Conservation (phyloP, 352 stramenopile species). For the Pythium aquatile region DNA sequence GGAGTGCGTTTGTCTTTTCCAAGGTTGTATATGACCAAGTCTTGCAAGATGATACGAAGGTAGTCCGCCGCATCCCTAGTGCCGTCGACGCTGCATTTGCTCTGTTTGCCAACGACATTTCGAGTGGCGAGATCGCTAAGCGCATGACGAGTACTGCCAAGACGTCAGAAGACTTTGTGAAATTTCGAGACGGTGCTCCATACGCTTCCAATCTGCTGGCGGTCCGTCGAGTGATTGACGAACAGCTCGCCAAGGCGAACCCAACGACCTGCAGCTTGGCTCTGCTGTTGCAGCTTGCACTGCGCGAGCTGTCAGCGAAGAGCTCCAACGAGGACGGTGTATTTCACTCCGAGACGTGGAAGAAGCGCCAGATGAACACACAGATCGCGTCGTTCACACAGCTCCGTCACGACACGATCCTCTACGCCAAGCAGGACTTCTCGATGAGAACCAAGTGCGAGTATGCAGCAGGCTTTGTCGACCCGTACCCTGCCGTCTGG, state of each 20-base stretch:
- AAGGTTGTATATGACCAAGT: conserved; percentile 31
- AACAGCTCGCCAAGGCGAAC: conserved; percentile 4
- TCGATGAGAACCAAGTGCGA: conserved; percentile 22
- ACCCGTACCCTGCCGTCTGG: conserved; percentile 31
- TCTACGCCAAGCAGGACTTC: conserved; percentile 31
- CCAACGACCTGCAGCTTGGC: conserved; percentile 19
- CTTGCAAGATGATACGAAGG: conserved; percentile 12
- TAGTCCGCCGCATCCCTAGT: conserved; percentile 23
- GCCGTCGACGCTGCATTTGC: conserved; percentile 28
- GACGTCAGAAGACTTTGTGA: conserved; percentile 13
- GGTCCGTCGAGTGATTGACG: conserved; percentile 17
- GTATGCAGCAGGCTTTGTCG: conserved; percentile 27
- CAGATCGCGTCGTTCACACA: conserved; percentile 28
- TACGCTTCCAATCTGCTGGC: conserved; percentile 26
- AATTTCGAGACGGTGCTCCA: conserved; percentile 28
- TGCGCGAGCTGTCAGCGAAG: conserved; percentile 22
- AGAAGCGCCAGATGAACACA: conserved; percentile 29
- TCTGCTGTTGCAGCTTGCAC: conserved; percentile 24
- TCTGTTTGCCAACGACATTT: conserved; percentile 23
- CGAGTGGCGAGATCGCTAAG: conserved; percentile 15
- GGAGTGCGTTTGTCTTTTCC: conserved; percentile 34
- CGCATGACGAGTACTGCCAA: conserved; percentile 18
- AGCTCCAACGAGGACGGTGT: conserved; percentile 2
- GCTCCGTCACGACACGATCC: conserved; percentile 30
- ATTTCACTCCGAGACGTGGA: conserved; percentile 27